A percentile compares a stretch with the other conserved stretches of the same genome.
These are phyloP conservation scores for Populus hybrid DNA, from an alignment of 441 rosid species.

Conservation along the genomic window DNA sequence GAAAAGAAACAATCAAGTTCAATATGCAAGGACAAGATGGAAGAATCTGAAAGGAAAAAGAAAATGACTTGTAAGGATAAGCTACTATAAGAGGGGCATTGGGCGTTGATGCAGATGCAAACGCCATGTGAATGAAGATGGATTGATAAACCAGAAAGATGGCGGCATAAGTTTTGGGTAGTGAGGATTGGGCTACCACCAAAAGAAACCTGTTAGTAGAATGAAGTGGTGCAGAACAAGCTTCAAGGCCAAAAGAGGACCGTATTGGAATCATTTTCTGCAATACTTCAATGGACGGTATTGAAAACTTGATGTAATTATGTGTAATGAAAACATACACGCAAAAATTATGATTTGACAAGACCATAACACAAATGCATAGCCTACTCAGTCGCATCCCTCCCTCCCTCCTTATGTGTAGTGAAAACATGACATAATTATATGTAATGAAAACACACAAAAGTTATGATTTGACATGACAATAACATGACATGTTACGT, in stretches of 20 bases:
- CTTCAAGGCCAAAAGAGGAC: background rate
- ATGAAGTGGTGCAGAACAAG: background rate
- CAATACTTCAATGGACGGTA: background rate
- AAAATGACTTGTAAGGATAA: no score
- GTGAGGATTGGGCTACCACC: background rate
- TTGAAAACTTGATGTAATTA: background rate
- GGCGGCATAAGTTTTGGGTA: background rate
- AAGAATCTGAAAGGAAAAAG: background rate
- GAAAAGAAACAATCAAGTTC: background rate
- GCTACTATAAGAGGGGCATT: background rate
- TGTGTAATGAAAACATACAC: background rate
- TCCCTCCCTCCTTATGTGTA: background rate
- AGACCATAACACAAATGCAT: background rate
- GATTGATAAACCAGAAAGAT: background rate
- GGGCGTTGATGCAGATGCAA: background rate
- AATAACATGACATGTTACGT: no score
- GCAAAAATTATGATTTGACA: background rate
- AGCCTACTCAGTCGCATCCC: background rate
- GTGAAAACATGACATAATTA: no score
- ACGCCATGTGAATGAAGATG: background rate
- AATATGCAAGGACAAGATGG: background rate
- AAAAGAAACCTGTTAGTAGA: background rate
- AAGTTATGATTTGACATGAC: background rate
- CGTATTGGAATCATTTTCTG: background rate
- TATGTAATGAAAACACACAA: no score